Conservation (phyloP, 2,329 filamentous ascomycete genomes). For the Dothistroma pini region DNA sequence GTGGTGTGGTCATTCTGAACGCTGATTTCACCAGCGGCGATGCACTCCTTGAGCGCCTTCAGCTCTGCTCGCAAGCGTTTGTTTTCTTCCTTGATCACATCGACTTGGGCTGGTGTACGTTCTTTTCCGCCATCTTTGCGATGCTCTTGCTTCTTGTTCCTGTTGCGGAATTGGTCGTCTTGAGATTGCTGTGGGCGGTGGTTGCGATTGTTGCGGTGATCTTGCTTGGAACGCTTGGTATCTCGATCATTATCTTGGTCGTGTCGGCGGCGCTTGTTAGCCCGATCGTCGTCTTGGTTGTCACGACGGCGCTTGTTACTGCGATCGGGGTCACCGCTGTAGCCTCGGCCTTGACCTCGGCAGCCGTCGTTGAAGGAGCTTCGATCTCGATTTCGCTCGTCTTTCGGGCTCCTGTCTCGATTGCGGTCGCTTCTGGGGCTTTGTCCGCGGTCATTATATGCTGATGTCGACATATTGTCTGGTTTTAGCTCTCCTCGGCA, state of each 20-base stretch:
- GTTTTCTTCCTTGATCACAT: background rate
- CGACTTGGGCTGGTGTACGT: background rate
- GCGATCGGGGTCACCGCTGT: background rate
- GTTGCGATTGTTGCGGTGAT: background rate
- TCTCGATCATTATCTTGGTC: background rate
- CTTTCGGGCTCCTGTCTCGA: background rate
- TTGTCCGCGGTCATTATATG: slow-evolving; percentile 12
- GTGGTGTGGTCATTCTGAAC: background rate
- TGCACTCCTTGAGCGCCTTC: background rate
- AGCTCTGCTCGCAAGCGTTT: background rate
- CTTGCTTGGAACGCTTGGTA: background rate
- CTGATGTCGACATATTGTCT: slow-evolving; percentile 19
- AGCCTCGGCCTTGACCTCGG: too few relatives aligned
- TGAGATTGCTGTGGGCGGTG: background rate
- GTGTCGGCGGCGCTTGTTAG: background rate
- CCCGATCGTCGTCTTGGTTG: background rate
- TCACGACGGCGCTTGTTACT: background rate
- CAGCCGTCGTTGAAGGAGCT: too few relatives aligned
- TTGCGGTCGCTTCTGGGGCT: slow-evolving; percentile 6
- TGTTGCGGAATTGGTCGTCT: background rate
- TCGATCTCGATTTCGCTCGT: background rate
- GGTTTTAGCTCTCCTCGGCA: slow-evolving; percentile 31
- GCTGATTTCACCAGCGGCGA: background rate
- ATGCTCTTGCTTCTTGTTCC: slow-evolving; percentile 1
- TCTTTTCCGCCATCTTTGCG: background rate